phyloP scores from a whole-genome alignment of 345 rosid species.

The Boechera divaricarpa region DNA sequence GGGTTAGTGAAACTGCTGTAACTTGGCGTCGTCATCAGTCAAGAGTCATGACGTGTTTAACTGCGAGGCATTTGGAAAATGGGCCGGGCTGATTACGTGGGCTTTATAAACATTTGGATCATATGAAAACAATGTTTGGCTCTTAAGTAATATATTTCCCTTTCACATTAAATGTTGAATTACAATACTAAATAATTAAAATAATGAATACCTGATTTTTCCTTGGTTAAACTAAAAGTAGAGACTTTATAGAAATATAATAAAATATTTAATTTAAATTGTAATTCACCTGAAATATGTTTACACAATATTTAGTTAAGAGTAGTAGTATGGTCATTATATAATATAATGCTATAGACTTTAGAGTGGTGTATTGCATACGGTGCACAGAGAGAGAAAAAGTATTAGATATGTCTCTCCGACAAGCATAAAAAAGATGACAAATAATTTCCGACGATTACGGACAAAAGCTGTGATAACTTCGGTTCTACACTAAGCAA shows the following conservation, averaged over 20 bases:
- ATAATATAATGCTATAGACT: background rate
- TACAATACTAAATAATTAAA: background rate
- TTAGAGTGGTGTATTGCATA: background rate
- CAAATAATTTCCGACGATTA: conserved; percentile 36
- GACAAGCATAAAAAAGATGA: background rate
- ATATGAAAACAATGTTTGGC: background rate
- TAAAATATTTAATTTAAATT: too few species aligned
- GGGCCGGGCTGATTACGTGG: background rate
- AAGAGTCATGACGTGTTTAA: background rate
- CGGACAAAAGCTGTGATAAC: conserved; percentile 40
- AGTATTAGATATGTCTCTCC: background rate
- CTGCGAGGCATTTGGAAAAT: background rate
- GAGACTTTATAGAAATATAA: background rate
- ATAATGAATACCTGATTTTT: background rate
- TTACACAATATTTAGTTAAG: too few species aligned
- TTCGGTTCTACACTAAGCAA: conserved; percentile 43
- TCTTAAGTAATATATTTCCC: background rate
- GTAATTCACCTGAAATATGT: too few species aligned
- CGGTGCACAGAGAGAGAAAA: background rate
- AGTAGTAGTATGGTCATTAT: too few species aligned
- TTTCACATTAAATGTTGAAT: background rate
- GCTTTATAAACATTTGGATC: conserved; percentile 2
- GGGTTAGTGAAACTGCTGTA: background rate
- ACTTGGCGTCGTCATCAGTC: background rate
- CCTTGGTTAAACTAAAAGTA: background rate